Evolutionary conservation across 768 basidiomycete genomes (phyloP).

Genomic region (Pisolithus marmoratus): DNA sequence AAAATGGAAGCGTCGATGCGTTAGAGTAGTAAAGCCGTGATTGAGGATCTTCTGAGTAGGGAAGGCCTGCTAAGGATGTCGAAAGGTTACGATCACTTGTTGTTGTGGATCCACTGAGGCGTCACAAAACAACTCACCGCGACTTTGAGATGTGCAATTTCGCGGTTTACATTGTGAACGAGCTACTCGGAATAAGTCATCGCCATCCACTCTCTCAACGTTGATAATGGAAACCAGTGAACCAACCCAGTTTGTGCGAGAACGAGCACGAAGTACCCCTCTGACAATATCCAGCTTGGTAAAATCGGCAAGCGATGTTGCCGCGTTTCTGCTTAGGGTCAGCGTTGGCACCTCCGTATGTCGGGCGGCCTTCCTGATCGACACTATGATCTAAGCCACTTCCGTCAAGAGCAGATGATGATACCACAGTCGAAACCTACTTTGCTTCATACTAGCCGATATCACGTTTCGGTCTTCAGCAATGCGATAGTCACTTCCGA

Average conservation of each 20-base stretch:
- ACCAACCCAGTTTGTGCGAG: conserved; percentile 11
- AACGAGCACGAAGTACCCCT: conserved; percentile 24
- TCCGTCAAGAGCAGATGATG: background rate
- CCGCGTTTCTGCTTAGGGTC: conserved; percentile 1
- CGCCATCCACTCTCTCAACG: background rate
- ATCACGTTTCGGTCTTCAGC: conserved; percentile 10
- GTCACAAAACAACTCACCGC: conserved; percentile 10
- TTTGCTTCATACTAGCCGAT: conserved; percentile 1
- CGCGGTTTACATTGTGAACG: background rate
- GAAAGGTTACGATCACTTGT: conserved; percentile 2
- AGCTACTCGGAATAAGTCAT: background rate
- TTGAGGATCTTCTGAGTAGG: conserved; percentile 6
- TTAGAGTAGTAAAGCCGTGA: conserved; percentile 15
- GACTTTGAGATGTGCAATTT: conserved; percentile 2
- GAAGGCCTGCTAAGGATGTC: conserved; percentile 13
- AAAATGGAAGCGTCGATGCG: conserved; percentile 12
- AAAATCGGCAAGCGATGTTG: conserved; percentile 19
- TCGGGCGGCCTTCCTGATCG: conserved; percentile 2
- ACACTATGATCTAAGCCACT: background rate
- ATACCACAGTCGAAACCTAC: conserved; percentile 9
- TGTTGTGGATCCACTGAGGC: background rate
- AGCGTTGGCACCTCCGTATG: background rate
- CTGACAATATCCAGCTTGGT: conserved; percentile 20
- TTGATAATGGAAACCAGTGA: conserved; percentile 9
- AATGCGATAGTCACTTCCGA: background rate